A percentile compares a stretch with the other conserved stretches of the same genome.
These are phyloP conservation scores for Linum usitatissimum DNA, from an alignment of 345 rosid genomes.

Conservation along the genomic window DNA sequence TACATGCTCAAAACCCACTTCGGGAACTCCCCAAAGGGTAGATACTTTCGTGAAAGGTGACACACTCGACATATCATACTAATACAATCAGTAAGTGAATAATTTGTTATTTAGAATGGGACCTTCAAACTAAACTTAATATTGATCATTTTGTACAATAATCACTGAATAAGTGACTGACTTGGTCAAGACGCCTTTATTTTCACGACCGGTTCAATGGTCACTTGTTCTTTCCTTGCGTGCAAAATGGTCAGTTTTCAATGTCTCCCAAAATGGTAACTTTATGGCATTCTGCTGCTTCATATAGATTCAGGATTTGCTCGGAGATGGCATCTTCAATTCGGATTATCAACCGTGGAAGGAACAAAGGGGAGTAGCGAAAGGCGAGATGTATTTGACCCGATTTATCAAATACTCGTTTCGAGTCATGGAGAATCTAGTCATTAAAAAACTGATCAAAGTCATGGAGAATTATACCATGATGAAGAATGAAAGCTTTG, in stretches of 20 bases:
- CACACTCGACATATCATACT: too few relatives aligned
- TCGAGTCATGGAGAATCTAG: slow-evolving; percentile 35
- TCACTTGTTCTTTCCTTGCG: too few relatives aligned
- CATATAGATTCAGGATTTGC: slow-evolving; percentile 36
- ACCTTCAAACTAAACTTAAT: too few relatives aligned
- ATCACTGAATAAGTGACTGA: too few relatives aligned
- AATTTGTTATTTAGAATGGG: too few relatives aligned
- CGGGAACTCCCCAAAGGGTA: slow-evolving; percentile 66
- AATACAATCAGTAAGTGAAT: too few relatives aligned
- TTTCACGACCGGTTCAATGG: too few relatives aligned
- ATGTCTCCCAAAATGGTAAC: too few relatives aligned
- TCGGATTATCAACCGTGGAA: slow-evolving; percentile 55
- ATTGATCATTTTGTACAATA: too few relatives aligned
- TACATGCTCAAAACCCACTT: slow-evolving; percentile 58
- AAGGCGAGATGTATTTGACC: slow-evolving; percentile 52
- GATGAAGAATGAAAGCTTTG: slow-evolving; percentile 30
- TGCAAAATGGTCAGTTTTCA: too few relatives aligned
- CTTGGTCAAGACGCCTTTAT: too few relatives aligned
- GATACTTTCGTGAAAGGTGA: slow-evolving; percentile 37
- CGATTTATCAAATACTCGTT: slow-evolving; percentile 40
- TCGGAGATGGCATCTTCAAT: slow-evolving; percentile 66
- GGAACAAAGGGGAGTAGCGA: slow-evolving; percentile 44
- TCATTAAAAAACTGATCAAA: slow-evolving; percentile 44
- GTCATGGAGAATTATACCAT: slow-evolving; percentile 31
- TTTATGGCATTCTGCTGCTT: too few relatives aligned